These are phyloP conservation scores for Termitomyces sp. DNA, from an alignment of 768 basidiomycete genomes.

Conservation along the genomic window DNA sequence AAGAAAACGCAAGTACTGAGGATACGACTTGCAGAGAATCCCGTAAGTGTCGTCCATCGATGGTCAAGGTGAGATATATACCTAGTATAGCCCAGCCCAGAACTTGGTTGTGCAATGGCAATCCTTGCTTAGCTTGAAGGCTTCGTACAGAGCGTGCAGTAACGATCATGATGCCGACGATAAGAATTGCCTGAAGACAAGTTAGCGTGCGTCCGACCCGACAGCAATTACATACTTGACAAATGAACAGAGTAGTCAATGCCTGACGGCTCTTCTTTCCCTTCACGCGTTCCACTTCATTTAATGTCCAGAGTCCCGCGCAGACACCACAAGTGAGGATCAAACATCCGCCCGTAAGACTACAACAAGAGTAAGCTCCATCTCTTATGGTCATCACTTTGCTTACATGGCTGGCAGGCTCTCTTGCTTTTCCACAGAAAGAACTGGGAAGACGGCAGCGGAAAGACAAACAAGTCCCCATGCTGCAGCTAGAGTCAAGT, in stretches of 20 bases:
- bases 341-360: constrained; percentile 41
- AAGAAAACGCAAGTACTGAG: constrained; percentile 46
- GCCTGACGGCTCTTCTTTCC: constrained; percentile 5
- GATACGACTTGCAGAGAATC: constrained; percentile 33
- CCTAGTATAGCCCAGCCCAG: constrained; percentile 63
- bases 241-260: constrained; percentile 5
- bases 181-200: constrained; percentile 34
- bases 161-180: constrained; percentile 42
- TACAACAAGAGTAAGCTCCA: constrained; percentile 15
- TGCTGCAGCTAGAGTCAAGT: constrained; percentile 19
- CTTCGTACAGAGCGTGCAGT: constrained; percentile 54
- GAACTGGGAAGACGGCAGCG: constrained; percentile 65
- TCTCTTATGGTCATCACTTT: not conserved
- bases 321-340: constrained; percentile 34
- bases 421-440: constrained; percentile 71
- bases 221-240: constrained; percentile 17
- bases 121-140: constrained; percentile 61
- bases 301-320: constrained; percentile 9
- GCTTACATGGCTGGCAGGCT: constrained; percentile 55
- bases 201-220: not conserved
- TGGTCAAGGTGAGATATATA: constrained; percentile 20
- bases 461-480: constrained; percentile 51
- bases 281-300: constrained; percentile 4
- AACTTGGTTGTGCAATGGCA: constrained; percentile 56
- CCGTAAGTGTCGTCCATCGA: not conserved